Evolutionary conservation across 169 alveolate genomes (phyloP), one percentile per base, ranked within the genome.

Genomic region (Eimeria sp.): DNA sequence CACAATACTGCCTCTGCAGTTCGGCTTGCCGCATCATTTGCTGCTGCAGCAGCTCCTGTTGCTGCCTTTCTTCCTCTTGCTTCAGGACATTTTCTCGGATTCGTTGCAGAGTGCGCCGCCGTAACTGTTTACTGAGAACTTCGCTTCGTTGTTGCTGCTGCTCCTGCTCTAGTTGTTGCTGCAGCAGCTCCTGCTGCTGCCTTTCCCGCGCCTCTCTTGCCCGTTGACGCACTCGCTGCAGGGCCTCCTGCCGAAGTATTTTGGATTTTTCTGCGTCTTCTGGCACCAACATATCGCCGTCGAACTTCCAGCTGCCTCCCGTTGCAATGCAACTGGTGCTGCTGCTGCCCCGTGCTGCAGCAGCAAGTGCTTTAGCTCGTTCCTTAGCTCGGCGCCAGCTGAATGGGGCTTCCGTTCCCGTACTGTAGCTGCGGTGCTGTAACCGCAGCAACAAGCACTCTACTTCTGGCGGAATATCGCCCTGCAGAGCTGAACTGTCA

Each of bases 101-200:
- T 61, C 92, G 61, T 61, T 84, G 92, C 47, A 84, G 40, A 20
- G 92, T 84, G 80, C 75, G 75, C 70, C 61, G 75, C 78, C 47
- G 58, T 34, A 84, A 70, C 92, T 84, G 75, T 16, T 58, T 65
- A 30, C 80, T 40, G 40, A 84, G 78, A 18, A 3, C 80, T 40
- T 61, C 80, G 78, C 92, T 84, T 7, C 92, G 92, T 43, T 61
- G 80, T 0, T 84, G 92, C 92, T 84, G 92, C 92, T 84, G 61
- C 80, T 84, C 61, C 67, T 84, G 92, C 70, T 58, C 73, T 25
- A 58, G 61, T 63, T 61, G 92, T 3, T 57, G 58, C 34, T 34
- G 58, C 57, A 84, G 92, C 45, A 30, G 43, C 80, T 84, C 40
- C 22, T 84, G 92, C 78, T 58, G 75, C 78, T 84, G 80, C 61